Evolutionary conservation across 2,329 filamentous ascomycete species (phyloP), one percentile per base, ranked within the genome.

Genomic region (Fusarium penzigii): DNA sequence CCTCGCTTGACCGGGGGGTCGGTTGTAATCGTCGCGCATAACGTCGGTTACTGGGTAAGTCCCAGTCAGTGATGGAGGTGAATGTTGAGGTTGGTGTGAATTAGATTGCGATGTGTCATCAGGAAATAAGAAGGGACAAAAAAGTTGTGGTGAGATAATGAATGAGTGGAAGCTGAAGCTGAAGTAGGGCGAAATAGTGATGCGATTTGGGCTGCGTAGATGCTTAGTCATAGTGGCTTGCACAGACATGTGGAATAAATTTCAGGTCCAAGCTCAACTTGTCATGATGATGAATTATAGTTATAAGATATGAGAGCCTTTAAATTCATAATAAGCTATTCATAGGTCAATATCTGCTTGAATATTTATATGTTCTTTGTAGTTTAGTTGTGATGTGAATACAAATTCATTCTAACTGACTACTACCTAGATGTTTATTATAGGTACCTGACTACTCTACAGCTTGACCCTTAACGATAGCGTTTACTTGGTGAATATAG

Each of bases 1-100:
- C 53, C 60, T 63, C 39, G 62, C 65, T 52, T 63, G 58, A 50
- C 67, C 67, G 54, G 67, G 60, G 49, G 68, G 65, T 61, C 63
- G 66, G 48, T 61, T 58, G 49, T 75, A 66, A 48, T 77, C 71
- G 63, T 79, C 75, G 66, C 73, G 71, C 78, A 81, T 80, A 55
- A 61, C 65, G 56, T 65, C 56, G 56, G 52, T 46, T 53, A 43
- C 63, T 62, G 54, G 51, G 32, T 9, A 14, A 9, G 32, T 12
- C 10, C 32, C 32, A 36, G 32, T 14, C 13, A 14, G 32, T 36
- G 10, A 4, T 3, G 13, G 13, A 14, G 32, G 9, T 5, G 32
- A 6, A 14, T 36, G 32, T 36, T 36, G 32, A 3, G 9, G 10
- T 36, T 14, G 32, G 10, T 17, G 3, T 41, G 13, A 17, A 12